Conservation (phyloP, 2,329 filamentous ascomycete species). For the Fusarium tricinctum region DNA sequence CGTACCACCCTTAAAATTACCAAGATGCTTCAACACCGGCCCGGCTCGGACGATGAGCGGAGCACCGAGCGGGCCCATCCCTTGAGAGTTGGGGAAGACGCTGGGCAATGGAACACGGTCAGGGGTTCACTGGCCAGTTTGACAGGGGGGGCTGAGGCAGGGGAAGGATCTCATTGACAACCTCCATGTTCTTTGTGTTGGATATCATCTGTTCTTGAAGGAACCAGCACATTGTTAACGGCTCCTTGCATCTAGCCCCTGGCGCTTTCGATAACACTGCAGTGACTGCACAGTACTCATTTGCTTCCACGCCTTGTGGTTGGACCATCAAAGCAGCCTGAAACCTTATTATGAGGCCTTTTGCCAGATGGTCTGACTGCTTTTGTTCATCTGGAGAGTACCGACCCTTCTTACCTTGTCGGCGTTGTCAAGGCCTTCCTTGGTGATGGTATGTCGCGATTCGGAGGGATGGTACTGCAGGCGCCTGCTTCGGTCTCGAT, state of each 20-base stretch:
- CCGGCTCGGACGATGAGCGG: slow-evolving; percentile 49
- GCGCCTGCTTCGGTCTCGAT: slow-evolving; percentile 39
- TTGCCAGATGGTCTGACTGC: slow-evolving; percentile 25
- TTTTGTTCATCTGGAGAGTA: slow-evolving; percentile 11
- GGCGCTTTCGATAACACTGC: slow-evolving; percentile 15
- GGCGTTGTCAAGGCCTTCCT: slow-evolving; percentile 12
- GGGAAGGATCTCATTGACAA: slow-evolving; percentile 23
- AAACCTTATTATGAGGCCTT: slow-evolving; percentile 14
- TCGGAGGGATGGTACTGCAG: slow-evolving; percentile 31
- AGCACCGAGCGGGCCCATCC: slow-evolving; percentile 43
- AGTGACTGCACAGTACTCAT: not conserved
- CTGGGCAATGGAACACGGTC: slow-evolving; percentile 31
- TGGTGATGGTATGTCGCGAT: slow-evolving; percentile 17
- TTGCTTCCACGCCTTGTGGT: slow-evolving; percentile 9
- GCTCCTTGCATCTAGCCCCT: slow-evolving; percentile 28
- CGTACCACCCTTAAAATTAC: slow-evolving; percentile 26
- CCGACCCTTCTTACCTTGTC: slow-evolving; percentile 15
- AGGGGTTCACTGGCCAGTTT: slow-evolving; percentile 26
- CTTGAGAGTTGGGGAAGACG: slow-evolving; percentile 27
- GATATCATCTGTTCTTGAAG: slow-evolving; percentile 28
- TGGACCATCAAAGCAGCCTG: slow-evolving; percentile 13
- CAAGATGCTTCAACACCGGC: slow-evolving; percentile 41
- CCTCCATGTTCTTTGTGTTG: slow-evolving; percentile 30
- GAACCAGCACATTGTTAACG: slow-evolving; percentile 21
- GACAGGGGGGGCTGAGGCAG: slow-evolving; percentile 32